phyloP scores from a whole-genome alignment of 1,284 basidiomycete genomes.

The Cutaneotrichosporon sp. region DNA sequence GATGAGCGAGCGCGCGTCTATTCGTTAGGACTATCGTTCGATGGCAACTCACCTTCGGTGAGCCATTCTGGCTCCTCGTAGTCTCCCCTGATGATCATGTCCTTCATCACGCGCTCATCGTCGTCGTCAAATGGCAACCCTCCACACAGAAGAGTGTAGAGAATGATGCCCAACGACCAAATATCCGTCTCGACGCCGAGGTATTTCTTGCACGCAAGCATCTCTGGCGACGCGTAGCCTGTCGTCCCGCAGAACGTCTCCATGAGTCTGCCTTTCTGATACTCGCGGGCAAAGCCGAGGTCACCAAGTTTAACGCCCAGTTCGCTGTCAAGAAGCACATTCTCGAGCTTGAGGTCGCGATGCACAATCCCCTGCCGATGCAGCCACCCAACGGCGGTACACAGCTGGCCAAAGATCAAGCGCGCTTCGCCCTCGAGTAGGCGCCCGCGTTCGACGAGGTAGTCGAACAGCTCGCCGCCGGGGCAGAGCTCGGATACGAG shows the following conservation, averaged over 20 bases:
- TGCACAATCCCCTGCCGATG: slow-evolving; percentile 87
- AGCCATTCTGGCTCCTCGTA: slow-evolving; percentile 91
- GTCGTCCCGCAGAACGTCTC: slow-evolving; percentile 98
- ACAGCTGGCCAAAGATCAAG: slow-evolving; percentile 87
- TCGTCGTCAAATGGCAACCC: slow-evolving; percentile 97
- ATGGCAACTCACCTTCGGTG: slow-evolving; percentile 59
- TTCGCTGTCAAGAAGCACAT: slow-evolving; percentile 82
- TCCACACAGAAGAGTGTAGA: slow-evolving; percentile 89
- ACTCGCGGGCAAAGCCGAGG: slow-evolving; percentile 95
- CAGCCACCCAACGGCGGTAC: slow-evolving; percentile 87
- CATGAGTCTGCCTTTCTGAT: slow-evolving; percentile 73
- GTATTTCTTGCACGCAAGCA: slow-evolving; percentile 84
- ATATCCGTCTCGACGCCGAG: slow-evolving; percentile 90
- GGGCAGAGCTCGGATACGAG: slow-evolving; percentile 94
- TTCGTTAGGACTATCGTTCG: not conserved
- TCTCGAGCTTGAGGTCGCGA: slow-evolving; percentile 93
- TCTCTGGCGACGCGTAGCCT: slow-evolving; percentile 85
- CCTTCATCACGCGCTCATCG: slow-evolving; percentile 82
- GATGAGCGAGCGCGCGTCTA: slow-evolving; percentile 79
- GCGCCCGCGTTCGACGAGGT: slow-evolving; percentile 88
- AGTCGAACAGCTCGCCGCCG: slow-evolving; percentile 95
- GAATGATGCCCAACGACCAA: slow-evolving; percentile 93
- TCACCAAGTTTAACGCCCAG: slow-evolving; percentile 87
- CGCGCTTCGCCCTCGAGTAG: slow-evolving; percentile 76
- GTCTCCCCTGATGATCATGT: slow-evolving; percentile 77